Conservation (phyloP, 2,329 filamentous ascomycete genomes). For the Paraphaeosphaeria sporulosa region DNA sequence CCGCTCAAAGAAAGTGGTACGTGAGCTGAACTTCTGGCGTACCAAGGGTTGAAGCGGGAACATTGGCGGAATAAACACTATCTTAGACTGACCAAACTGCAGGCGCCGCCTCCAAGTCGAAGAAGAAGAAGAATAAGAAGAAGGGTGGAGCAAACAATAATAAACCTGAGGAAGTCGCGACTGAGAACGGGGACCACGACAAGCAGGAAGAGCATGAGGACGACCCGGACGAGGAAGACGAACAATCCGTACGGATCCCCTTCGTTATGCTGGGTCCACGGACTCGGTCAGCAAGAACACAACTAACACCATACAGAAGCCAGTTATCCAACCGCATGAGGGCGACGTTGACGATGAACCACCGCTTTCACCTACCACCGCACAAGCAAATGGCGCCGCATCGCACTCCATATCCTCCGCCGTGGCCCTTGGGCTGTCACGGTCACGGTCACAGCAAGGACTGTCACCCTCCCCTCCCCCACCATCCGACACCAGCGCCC, state of each 20-base stretch:
- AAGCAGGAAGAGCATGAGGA: conserved; percentile 25
- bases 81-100: conserved; percentile 25
- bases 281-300: not conserved
- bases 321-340: conserved; percentile 30
- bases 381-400: conserved; percentile 42
- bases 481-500: conserved; percentile 56
- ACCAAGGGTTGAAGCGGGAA: conserved; percentile 17
- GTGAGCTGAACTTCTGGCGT: conserved; percentile 32
- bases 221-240: conserved; percentile 38
- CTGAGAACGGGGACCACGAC: conserved; percentile 35
- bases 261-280: not conserved
- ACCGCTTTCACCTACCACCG: conserved; percentile 37
- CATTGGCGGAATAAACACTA: conserved; percentile 5
- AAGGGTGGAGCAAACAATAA: conserved; percentile 35
- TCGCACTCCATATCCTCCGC: conserved; percentile 48
- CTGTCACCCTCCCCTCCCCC: conserved; percentile 44
- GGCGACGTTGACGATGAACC: conserved; percentile 46
- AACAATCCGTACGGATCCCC: conserved; percentile 42
- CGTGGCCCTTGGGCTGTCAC: conserved; percentile 46
- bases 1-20: conserved; percentile 46
- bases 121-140: conserved; percentile 53
- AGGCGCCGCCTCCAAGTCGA: conserved; percentile 46
- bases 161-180: conserved; percentile 36
- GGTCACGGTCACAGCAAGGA: conserved; percentile 46
- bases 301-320: conserved; percentile 32